These are phyloP conservation scores for Tuber magnatum DNA, from an alignment of 495 filamentous ascomycete species.

Conservation along the genomic window DNA sequence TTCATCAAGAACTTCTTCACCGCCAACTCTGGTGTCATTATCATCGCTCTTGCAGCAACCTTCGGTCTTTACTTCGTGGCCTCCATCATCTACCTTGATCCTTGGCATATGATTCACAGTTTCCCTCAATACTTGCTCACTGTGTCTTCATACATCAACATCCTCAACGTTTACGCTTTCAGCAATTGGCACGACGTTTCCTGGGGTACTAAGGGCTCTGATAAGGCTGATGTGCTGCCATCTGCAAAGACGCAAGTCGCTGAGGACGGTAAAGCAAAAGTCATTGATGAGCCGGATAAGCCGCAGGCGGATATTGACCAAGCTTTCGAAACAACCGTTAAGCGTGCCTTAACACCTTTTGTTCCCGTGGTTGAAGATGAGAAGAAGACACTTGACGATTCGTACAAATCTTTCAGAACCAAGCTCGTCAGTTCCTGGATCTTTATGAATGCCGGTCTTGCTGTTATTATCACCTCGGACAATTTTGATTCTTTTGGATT, in stretches of 20 bases:
- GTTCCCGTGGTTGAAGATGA: conserved; percentile 64
- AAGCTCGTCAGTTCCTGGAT: conserved; percentile 86
- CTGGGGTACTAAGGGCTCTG: conserved; percentile 98
- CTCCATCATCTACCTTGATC: conserved; percentile 97
- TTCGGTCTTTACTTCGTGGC: conserved; percentile 96
- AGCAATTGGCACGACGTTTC: conserved; percentile 99
- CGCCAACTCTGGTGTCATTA: conserved; percentile 62
- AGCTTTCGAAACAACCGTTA: conserved; percentile 93
- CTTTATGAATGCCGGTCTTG: conserved; percentile 82
- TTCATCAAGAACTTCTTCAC: conserved; percentile 72
- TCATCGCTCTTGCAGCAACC: conserved; percentile 85
- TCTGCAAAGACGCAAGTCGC: conserved; percentile 78
- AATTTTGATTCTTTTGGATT: conserved; percentile 75
- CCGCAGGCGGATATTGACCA: conserved; percentile 97
- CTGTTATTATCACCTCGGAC: conserved; percentile 84
- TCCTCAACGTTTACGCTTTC: conserved; percentile 98
- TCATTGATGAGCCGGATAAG: conserved; percentile 93
- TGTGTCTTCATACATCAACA: conserved; percentile 99
- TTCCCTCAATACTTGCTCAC: conserved; percentile 88
- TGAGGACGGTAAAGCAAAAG: conserved; percentile 72
- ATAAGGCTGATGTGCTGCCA: conserved; percentile 91
- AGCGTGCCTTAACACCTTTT: conserved; percentile 80
- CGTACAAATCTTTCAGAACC: conserved; percentile 98
- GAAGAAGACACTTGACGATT: conserved; percentile 86
- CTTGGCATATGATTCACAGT: conserved; percentile 99